Evolutionary conservation across 2,329 filamentous ascomycete species (phyloP), one percentile per base, ranked within the genome.

Genomic region (Aspergillus calidoustus): DNA sequence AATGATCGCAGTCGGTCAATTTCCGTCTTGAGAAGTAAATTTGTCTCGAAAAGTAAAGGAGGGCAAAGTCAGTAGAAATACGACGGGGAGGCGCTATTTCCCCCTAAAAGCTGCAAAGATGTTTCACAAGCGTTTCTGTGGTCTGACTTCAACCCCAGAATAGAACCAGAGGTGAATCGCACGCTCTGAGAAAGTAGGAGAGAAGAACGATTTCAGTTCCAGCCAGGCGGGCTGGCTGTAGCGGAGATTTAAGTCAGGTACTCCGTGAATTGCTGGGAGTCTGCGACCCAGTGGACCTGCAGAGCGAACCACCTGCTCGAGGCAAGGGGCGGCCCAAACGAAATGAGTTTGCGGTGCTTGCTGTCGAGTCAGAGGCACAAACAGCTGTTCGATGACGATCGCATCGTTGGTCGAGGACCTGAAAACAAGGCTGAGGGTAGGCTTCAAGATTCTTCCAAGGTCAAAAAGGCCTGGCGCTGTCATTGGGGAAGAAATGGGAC

Each of bases 81-180:
- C 53, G 47, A 59, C 25, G 34, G 38, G 38, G 43, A 54, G 31
- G 55, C 28, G 38, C 48, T 54, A 44, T 57, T 57, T 50, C 54
- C 67, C 61, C 66, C 62, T 68, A 61, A 62, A 64, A 43, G 51
- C 58, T 68, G 66, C 65, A 69, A 59, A 54, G 44, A 60, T 64
- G 66, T 69, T 64, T 68, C 64, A 69, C 67, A 63, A 62, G 57
- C 61, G 63, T 63, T 61, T 55, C 53, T 52, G 50, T 48, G 23
- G 38, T 25, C 57, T 44, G 41, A 56, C 47, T 46, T 23, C 23
- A 54, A 57, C 57, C 60, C 31, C 60, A 58, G 60, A 63, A 63
- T 55, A 57, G 51, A 41, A 46, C 22, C 54, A 34, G 47, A 55
- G 25, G 31, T n/a, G 48, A 46, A 56, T 47, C 19, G 44, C 48